Conservation (phyloP, 257 asterid genomes). For the Petrea volubilis region DNA sequence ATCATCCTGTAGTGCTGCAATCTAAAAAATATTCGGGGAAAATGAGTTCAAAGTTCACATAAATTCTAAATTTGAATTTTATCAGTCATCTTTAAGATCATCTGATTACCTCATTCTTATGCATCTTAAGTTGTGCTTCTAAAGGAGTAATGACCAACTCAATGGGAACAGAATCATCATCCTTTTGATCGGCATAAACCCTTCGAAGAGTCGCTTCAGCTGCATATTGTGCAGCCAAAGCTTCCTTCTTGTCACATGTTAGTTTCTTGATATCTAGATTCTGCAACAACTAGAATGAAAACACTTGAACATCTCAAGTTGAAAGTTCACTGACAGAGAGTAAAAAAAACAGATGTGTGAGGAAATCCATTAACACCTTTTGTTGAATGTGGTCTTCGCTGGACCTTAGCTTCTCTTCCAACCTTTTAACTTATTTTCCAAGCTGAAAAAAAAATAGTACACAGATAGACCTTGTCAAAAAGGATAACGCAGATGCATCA, state of each 20-base stretch:
- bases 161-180: constrained; percentile 61
- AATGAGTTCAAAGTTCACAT: not conserved
- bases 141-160: constrained; percentile 82
- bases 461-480: not conserved
- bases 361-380: constrained; percentile 46
- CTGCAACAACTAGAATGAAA: constrained; percentile 44
- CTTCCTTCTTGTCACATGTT: constrained; percentile 64
- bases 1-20: too few species aligned
- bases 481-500: not conserved
- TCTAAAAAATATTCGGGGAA: constrained; percentile 40
- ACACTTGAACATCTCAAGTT: not conserved
- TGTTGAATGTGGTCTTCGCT: constrained; percentile 55
- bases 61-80: not conserved
- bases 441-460: constrained; percentile 39
- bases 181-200: constrained; percentile 74
- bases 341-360: not conserved
- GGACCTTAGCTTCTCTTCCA: constrained; percentile 58
- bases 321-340: not conserved
- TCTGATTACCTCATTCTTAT: constrained; percentile 67
- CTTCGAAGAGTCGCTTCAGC: constrained; percentile 93
- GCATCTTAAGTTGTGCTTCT: constrained; percentile 85
- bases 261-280: constrained; percentile 72
- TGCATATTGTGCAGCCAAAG: constrained; percentile 82
- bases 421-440: constrained; percentile 48
- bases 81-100: not conserved